Percentiles rank a stretch among this genome's conserved stretches.
phyloP scores from a whole-genome alignment of 192 early-diverging fungal species.

The Lobosporangium transversale region DNA sequence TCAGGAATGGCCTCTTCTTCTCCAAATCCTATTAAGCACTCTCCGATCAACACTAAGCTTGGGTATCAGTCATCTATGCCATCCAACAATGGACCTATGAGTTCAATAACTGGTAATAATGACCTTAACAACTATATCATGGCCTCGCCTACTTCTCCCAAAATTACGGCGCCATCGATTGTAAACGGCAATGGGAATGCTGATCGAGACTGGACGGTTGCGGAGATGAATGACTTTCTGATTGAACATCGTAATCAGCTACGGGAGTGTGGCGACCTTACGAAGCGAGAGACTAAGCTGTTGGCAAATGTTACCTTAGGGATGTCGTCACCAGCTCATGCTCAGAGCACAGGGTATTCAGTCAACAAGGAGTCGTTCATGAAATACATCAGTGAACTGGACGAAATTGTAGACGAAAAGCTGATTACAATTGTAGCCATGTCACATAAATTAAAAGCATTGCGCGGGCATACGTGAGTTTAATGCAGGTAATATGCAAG shows the following conservation, averaged over 20 bases:
- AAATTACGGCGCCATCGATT: background rate
- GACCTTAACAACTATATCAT: conserved; percentile 5
- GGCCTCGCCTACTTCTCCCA: conserved; percentile 29
- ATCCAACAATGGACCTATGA: conserved; percentile 6
- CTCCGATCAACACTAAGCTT: conserved; percentile 34
- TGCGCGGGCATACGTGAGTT: conserved; percentile 13
- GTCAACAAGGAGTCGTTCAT: conserved; percentile 32
- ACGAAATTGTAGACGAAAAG: conserved; percentile 67
- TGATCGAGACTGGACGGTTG: background rate
- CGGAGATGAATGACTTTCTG: conserved; percentile 68
- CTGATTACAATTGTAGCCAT: conserved; percentile 59
- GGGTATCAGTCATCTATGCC: conserved; percentile 5
- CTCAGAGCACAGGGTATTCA: conserved; percentile 20
- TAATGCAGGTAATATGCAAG: background rate
- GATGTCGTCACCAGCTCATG: conserved; percentile 53
- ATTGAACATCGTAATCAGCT: conserved; percentile 73
- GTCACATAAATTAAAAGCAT: conserved; percentile 44
- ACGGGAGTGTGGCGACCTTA: conserved; percentile 66
- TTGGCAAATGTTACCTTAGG: conserved; percentile 70
- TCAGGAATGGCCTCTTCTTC: no score
- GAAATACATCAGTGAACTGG: conserved; percentile 64
- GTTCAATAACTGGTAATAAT: background rate
- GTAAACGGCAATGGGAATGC: background rate
- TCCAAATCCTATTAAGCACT: conserved; percentile 11
- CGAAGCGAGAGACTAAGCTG: conserved; percentile 73